Base-by-base conservation (phyloP, 2,329 filamentous ascomycete species). In the Venturia aucupariae region DNA sequence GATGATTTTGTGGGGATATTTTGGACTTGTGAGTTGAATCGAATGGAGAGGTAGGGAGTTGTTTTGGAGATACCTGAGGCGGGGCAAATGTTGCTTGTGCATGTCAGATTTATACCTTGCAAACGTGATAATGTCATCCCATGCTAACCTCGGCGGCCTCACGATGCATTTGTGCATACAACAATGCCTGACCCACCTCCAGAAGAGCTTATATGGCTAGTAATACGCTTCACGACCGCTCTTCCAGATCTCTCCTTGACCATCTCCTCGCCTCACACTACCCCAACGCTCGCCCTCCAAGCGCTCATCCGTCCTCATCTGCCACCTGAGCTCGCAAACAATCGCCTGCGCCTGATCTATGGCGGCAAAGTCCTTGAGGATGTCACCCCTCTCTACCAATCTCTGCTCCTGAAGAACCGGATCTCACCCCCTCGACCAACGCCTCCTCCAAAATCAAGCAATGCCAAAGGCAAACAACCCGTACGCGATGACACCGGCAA, bases 161-260 rank as follows among this genome's bases (percentile, higher is more conserved):
- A 48, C 19, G 44, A 48, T 24, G 2, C 44, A 24, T 8, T 22
- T 30, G 24, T 22, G 22, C 59, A 17, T 17, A 10, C 42, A 38
- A 62, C 30, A 35, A 62, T 62, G 61, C n/a, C 51, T 3, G 27
- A 19, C 39, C 38, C 57, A 44, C 72, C 75, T 48, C 74, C 74
- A 38, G 73, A 75, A 51, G 73, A 75, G 66, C 68, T 75, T 41
- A 81, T 96, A 65, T 86, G 89, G 71, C 82, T 97, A 57, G 93
- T 90, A 44, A 87, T 97, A 74, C 92, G 93, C 75, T 97, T 99
- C 83, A 91, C 91, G 63, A 87, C 88, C 66, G 87, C 90, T 0
- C 83, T 93, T 65, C 88, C 91, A 19, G 94, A 97, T 74, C 84
- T 97, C 46, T 83, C 88, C 48, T 84, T 97, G 66, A 86, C 90